These are phyloP conservation scores for Gossypium herbaceum DNA, from an alignment of 345 rosid species.

Conservation along the genomic window DNA sequence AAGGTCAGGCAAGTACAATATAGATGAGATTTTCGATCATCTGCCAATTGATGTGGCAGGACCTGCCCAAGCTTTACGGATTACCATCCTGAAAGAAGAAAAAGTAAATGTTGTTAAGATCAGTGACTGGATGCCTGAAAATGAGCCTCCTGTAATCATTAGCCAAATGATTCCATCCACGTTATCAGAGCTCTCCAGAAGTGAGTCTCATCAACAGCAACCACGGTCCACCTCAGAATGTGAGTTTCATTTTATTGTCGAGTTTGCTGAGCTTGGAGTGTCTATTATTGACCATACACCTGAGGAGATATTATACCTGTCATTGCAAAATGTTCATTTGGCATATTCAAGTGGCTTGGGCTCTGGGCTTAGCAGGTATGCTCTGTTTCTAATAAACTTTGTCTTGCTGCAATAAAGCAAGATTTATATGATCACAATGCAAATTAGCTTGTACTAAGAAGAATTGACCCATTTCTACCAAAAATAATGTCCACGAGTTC, in stretches of 20 bases:
- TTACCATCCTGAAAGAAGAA: conserved; percentile 78
- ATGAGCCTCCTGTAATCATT: conserved; percentile 47
- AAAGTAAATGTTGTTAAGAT: conserved; percentile 67
- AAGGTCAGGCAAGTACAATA: conserved; percentile 54
- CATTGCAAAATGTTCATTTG: conserved; percentile 73
- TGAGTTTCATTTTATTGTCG: conserved; percentile 85
- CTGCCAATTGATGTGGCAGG: conserved; percentile 51
- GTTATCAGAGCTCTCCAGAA: conserved; percentile 38
- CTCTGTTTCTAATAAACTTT: conserved; percentile 13
- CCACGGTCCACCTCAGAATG: conserved; percentile 38
- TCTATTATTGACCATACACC: conserved; percentile 92
- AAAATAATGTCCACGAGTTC: background rate
- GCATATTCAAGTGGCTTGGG: conserved; percentile 92
- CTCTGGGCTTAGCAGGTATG: conserved; percentile 82
- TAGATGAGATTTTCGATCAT: conserved; percentile 82
- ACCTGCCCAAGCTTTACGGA: conserved; percentile 68
- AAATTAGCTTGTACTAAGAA: background rate
- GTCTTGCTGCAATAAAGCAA: background rate
- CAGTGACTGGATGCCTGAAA: conserved; percentile 95
- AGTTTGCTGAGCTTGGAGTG: conserved; percentile 89
- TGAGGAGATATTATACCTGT: conserved; percentile 83
- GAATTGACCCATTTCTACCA: background rate
- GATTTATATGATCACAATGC: background rate
- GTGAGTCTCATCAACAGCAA: conserved; percentile 46
- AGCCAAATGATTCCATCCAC: conserved; percentile 35